Conservation (phyloP, 2,329 filamentous ascomycete genomes). For the Fusarium incarnatum region DNA sequence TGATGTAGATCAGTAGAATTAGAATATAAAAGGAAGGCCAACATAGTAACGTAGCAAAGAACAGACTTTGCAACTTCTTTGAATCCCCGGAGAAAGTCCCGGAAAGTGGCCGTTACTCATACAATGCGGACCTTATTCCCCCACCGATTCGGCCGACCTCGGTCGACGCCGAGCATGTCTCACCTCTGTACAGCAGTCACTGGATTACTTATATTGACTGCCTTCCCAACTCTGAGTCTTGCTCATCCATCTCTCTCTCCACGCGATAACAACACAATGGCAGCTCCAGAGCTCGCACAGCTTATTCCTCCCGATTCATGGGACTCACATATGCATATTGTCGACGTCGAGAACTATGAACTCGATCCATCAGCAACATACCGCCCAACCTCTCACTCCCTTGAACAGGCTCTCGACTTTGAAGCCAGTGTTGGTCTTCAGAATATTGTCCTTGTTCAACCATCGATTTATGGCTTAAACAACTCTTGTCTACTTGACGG, state of each 20-base stretch:
- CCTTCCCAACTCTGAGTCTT: background rate
- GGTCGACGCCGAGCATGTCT: conserved; percentile 7
- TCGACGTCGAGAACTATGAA: conserved; percentile 64
- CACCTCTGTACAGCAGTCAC: background rate
- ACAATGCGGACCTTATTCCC: conserved; percentile 16
- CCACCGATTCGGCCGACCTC: conserved; percentile 33
- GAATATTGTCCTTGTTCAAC: conserved; percentile 70
- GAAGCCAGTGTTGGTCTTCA: conserved; percentile 62
- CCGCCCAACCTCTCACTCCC: conserved; percentile 60
- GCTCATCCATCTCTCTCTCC: background rate
- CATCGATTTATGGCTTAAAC: conserved; percentile 71
- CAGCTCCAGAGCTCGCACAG: conserved; percentile 9
- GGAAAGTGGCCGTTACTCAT: background rate
- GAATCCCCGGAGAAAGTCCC: background rate
- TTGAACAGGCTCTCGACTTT: conserved; percentile 64
- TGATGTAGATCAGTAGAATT: background rate
- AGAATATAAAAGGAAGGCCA: background rate
- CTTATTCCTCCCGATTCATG: conserved; percentile 61
- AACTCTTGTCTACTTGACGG: conserved; percentile 69
- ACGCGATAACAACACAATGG: conserved; percentile 10
- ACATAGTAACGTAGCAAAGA: background rate
- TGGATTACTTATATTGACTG: background rate
- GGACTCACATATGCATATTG: conserved; percentile 74
- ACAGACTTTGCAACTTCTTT: background rate
- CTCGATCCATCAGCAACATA: conserved; percentile 63